Conservation (phyloP, 2,329 filamentous ascomycete species). For the Fusarium xylarioides region DNA sequence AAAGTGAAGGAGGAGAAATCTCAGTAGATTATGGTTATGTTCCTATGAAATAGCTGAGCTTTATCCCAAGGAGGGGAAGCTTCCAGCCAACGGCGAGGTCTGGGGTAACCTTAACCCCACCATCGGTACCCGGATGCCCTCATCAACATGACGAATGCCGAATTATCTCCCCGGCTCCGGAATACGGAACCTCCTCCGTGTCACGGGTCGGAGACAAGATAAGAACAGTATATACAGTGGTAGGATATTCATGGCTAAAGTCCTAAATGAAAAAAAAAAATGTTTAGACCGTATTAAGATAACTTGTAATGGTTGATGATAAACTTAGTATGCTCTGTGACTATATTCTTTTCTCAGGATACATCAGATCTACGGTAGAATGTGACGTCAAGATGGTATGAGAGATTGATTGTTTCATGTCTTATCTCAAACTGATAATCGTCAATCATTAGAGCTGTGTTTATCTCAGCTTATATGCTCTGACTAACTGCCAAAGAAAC, state of each 20-base stretch:
- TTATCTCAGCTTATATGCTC: not conserved
- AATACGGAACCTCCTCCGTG: slow-evolving; percentile 27
- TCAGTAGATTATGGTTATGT: slow-evolving; percentile 2
- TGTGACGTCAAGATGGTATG: not conserved
- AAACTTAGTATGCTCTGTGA: not conserved
- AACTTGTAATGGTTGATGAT: not conserved
- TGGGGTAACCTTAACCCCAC: slow-evolving; percentile 32
- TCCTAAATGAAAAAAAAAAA: not conserved
- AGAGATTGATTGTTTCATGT: not conserved
- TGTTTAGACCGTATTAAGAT: not conserved
- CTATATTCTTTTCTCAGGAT: not conserved
- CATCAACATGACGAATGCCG: slow-evolving; percentile 33
- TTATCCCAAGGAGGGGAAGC: slow-evolving; percentile 29
- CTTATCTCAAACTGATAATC: not conserved
- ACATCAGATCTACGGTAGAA: not conserved
- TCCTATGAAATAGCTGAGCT: slow-evolving; percentile 22
- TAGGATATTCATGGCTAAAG: not conserved
- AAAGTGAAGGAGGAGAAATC: not conserved
- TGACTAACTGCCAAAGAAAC: not conserved
- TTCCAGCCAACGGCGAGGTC: slow-evolving; percentile 21
- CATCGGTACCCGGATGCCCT: slow-evolving; percentile 22
- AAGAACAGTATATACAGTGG: not conserved
- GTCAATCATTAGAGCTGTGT: not conserved
- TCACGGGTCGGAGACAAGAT: slow-evolving; percentile 13
- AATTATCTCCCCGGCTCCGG: slow-evolving; percentile 37